Evolutionary conservation across 2,329 filamentous ascomycete genomes (phyloP).

Genomic region (Penicillium sclerotigenum): DNA sequence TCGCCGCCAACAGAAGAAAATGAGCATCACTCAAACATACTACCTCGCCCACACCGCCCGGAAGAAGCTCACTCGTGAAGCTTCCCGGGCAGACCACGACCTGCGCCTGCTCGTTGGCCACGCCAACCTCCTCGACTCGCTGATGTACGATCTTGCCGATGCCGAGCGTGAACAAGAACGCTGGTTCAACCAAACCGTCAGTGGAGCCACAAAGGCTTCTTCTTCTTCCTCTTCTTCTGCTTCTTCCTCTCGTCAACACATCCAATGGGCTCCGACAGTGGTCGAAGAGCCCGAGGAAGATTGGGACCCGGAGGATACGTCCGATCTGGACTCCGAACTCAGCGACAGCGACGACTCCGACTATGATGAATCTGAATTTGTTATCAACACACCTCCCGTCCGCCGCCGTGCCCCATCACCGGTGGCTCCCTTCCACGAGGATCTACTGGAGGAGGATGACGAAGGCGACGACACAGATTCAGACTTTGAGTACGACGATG

Average conservation of each 20-base stretch:
- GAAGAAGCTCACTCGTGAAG: slow-evolving; percentile 91
- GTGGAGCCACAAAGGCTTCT: slow-evolving; percentile 60
- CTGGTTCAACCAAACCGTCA: slow-evolving; percentile 96
- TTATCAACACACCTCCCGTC: slow-evolving; percentile 37
- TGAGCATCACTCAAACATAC: slow-evolving; percentile 98
- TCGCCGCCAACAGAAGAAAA: slow-evolving; percentile 66
- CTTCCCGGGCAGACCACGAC: slow-evolving; percentile 86
- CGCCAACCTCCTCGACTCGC: slow-evolving; percentile 92
- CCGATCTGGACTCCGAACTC: slow-evolving; percentile 53
- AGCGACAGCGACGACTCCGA: slow-evolving; percentile 51
- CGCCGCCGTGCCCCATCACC: slow-evolving; percentile 33
- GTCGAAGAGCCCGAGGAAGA: slow-evolving; percentile 67
- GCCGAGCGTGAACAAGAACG: slow-evolving; percentile 93
- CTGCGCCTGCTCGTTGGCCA: slow-evolving; percentile 93
- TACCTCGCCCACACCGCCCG: slow-evolving; percentile 95
- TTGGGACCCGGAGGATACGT: slow-evolving; percentile 61
- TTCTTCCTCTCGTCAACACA: slow-evolving; percentile 57
- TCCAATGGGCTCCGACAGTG: slow-evolving; percentile 83
- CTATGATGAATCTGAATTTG: slow-evolving; percentile 36
- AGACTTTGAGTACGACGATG: slow-evolving; percentile 56
- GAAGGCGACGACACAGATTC: slow-evolving; percentile 51
- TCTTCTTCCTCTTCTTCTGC: slow-evolving; percentile 24
- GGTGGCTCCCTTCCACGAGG: slow-evolving; percentile 30
- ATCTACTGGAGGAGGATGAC: slow-evolving; percentile 33
- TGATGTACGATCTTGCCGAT: slow-evolving; percentile 89